Conservation (phyloP, 441 rosid species). For the Jatropha multifida region DNA sequence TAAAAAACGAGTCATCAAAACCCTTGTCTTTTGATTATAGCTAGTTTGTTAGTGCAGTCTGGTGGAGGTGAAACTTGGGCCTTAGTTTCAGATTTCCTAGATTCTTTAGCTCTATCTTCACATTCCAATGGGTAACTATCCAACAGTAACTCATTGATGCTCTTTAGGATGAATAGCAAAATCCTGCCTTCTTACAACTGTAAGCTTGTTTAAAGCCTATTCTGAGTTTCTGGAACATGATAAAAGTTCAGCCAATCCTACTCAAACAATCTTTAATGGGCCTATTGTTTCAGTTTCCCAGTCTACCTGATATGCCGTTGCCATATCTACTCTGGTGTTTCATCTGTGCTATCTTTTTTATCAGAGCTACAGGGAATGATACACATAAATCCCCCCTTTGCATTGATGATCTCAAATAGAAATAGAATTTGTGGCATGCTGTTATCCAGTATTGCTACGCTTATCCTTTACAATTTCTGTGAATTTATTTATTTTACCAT, state of each 20-base stretch:
- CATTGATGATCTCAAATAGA: conserved; percentile 1
- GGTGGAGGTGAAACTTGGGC: not conserved
- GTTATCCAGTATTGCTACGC: not conserved
- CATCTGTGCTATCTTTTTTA: not conserved
- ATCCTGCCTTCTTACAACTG: not conserved
- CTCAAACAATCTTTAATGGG: not conserved
- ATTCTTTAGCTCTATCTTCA: not conserved
- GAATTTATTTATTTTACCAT: not conserved
- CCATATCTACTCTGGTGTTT: not conserved
- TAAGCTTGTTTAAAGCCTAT: not conserved
- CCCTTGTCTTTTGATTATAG: not conserved
- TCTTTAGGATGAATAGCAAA: not conserved
- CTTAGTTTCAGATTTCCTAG: not conserved
- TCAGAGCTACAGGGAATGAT: not conserved
- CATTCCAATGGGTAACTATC: not conserved
- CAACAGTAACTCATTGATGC: not conserved
- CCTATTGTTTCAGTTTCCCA: not conserved
- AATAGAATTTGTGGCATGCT: not conserved
- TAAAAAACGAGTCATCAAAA: not conserved
- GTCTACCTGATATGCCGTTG: not conserved
- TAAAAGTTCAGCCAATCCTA: not conserved
- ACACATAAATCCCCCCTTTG: not conserved
- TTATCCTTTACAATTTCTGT: not conserved
- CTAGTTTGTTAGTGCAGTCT: not conserved
- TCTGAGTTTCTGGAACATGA: conserved; percentile 1